Conservation (phyloP, 768 basidiomycete species). For the Lactifluus hygrophoroides region DNA sequence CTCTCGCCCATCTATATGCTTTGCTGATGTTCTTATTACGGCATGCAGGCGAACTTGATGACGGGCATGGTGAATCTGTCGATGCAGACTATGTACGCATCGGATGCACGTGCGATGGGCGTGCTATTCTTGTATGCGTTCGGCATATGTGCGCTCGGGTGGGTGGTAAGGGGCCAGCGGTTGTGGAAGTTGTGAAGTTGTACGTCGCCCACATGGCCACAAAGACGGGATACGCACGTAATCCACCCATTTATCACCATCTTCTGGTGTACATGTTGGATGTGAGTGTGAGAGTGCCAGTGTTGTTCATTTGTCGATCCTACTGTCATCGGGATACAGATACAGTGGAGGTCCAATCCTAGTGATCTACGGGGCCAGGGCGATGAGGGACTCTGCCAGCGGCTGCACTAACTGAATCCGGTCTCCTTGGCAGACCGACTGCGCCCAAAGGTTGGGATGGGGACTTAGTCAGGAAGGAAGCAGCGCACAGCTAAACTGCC, state of each 20-base stretch:
- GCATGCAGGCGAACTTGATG: constrained; percentile 69
- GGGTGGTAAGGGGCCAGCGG: constrained; percentile 37
- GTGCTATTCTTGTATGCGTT: constrained; percentile 57
- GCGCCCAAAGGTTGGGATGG: no score
- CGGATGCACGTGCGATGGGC: constrained; percentile 45
- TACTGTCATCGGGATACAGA: no score
- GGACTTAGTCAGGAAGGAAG: no score
- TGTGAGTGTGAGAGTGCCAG: background rate
- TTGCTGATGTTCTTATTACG: no score
- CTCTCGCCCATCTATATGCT: background rate
- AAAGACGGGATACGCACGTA: background rate
- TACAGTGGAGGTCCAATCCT: no score
- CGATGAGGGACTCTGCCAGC: no score
- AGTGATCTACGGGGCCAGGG: no score
- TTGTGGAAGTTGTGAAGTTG: constrained; percentile 28
- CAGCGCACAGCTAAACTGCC: no score
- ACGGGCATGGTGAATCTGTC: constrained; percentile 82
- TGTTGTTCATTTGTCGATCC: no score
- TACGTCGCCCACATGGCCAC: background rate
- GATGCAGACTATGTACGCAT: constrained; percentile 73
- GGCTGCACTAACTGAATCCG: no score
- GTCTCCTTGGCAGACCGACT: no score
- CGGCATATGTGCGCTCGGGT: constrained; percentile 52
- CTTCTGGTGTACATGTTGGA: background rate
- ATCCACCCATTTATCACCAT: background rate